phyloP scores from a whole-genome alignment of 164 flowering plant species.

The Nymphaea thermarum region DNA sequence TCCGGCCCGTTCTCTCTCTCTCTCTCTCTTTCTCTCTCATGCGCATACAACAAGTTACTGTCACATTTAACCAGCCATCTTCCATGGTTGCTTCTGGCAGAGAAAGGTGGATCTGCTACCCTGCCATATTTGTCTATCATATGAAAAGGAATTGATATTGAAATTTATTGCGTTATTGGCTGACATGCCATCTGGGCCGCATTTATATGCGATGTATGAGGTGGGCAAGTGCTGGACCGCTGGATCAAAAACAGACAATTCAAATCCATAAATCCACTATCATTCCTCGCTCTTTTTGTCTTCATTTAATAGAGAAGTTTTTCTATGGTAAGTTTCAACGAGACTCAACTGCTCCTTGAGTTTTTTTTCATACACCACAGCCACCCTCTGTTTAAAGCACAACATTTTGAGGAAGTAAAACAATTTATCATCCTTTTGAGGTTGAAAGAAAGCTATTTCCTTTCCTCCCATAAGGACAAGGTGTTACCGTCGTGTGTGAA shows the following conservation, averaged over 20 bases:
- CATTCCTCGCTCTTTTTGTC: no score
- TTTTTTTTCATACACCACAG: no score
- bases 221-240: not conserved
- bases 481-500: no score
- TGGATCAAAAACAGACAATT: not conserved
- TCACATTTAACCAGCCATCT: not conserved
- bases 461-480: no score
- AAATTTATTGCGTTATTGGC: not conserved
- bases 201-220: not conserved
- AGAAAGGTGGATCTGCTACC: not conserved
- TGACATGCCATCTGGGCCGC: not conserved
- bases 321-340: not conserved
- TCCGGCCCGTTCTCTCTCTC: no score
- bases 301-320: not conserved
- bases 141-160: not conserved
- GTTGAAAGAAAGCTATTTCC: no score
- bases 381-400: no score
- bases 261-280: no score
- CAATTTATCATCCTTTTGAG: no score
- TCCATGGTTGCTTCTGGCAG: no score
- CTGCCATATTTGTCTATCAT: not conserved
- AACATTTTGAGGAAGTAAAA: not conserved
- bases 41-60: not conserved
- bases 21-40: no score
- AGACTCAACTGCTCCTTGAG: not conserved